These are phyloP conservation scores for Psilocybe cubensis DNA, from an alignment of 768 basidiomycete species.

Conservation along the genomic window DNA sequence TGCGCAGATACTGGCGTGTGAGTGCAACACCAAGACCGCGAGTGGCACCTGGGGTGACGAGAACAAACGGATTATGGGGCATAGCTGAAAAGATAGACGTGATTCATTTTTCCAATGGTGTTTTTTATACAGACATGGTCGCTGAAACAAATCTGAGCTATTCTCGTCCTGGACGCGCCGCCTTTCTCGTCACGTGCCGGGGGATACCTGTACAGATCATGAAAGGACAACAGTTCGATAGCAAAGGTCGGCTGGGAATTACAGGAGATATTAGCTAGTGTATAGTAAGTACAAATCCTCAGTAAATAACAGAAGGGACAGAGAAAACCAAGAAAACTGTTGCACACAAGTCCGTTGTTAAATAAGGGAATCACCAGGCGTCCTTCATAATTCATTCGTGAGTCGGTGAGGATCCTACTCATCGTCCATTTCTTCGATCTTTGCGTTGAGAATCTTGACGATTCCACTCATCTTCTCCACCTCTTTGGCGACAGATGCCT, in stretches of 20 bases:
- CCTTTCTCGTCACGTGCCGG: constrained; percentile 10
- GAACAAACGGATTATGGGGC: constrained; percentile 46
- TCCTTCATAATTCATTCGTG: background rate
- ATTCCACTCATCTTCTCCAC: constrained; percentile 38
- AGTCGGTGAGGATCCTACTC: constrained; percentile 21
- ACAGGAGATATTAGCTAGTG: constrained; percentile 24
- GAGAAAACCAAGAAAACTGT: constrained; percentile 19
- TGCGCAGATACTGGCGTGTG: constrained; percentile 53
- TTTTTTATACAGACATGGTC: background rate
- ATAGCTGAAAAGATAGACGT: constrained; percentile 7
- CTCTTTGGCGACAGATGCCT: constrained; percentile 35
- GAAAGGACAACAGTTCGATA: constrained; percentile 21
- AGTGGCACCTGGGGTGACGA: constrained; percentile 56
- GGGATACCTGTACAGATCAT: background rate
- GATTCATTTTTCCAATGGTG: background rate
- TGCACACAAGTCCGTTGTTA: constrained; percentile 13
- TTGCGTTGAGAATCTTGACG: constrained; percentile 30
- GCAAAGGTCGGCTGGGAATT: constrained; percentile 21
- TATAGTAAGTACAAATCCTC: constrained; percentile 30
- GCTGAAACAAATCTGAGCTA: constrained; percentile 6
- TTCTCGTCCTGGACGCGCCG: background rate
- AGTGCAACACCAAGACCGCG: constrained; percentile 60
- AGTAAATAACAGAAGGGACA: constrained; percentile 16
- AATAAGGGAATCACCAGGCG: constrained; percentile 11
- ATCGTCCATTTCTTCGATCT: constrained; percentile 38